Base-by-base conservation (phyloP, 1,284 basidiomycete species). In the Fomes fomentarius region DNA sequence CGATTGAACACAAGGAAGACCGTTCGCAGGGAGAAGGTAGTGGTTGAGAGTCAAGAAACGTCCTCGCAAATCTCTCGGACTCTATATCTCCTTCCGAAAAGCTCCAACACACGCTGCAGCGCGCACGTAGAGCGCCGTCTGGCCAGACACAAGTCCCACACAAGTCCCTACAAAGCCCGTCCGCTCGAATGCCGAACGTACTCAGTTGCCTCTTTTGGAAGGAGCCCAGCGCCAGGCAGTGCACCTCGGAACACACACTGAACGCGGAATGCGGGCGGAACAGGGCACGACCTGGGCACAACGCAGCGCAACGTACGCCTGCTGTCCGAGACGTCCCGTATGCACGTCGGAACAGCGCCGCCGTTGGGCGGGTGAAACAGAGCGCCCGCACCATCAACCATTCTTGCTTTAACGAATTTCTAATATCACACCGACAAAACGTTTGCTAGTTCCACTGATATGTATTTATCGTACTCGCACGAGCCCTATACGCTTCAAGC, bases 291-390 rank as follows among this genome's bases (percentile, higher is more conserved):
- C 10, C n/a, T n/a, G n/a, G n/a, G n/a, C n/a, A n/a, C n/a, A n/a
- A 40, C 40, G 15, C 5, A 15, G 19, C 11, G 17, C 22, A 35
- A 26, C 17, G 44, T 6, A 11, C 7, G 41, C 21, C 7, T 15
- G 52, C 26, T 31, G 56, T 42, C 59, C 59, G 59, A 50, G 19
- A 41, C 47, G 50, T 55, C 38, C 56, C 59, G 55, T 46, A 11
- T 14, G 24, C 11, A 3, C 14, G 39, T n/a, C 44, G 39, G 42
- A 22, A 41, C 40, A 35, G 25, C 17, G 28, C 25, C 25, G 25
- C 47, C n/a, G n/a, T n/a, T n/a, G n/a, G 6, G 15, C 34, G 43
- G 7, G 28, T 30, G n/a, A n/a, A n/a, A n/a, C n/a, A n/a, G n/a
- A n/a, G n/a, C n/a, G n/a, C n/a, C n/a, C n/a, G n/a, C n/a, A n/a